Evolutionary conservation across 2,329 filamentous ascomycete species (phyloP), one percentile per base, ranked within the genome.

Genomic region (Hirsutella rhossiliensis): DNA sequence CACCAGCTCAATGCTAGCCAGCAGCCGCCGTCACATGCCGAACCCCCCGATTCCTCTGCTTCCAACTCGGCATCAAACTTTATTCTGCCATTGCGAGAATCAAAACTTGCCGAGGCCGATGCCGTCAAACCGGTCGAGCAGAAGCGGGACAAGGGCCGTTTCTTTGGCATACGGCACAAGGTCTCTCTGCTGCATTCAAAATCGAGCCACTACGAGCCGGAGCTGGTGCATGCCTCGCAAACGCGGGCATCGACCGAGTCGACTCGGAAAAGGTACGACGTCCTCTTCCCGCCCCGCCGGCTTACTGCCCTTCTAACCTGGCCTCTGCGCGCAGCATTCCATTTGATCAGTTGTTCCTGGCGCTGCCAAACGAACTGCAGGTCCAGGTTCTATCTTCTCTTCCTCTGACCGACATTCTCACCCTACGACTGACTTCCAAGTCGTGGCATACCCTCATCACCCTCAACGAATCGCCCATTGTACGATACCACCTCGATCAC

Each of bases 331-430:
- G 51, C 45, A 67, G 68, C 46, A 47, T 68, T 5, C 66, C 72
- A 2, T 70, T 80, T 38, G 72, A 76, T 46, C 67, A 75, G 42
- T 64, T 77, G n/a, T 80, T 82, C 48, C 62, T 73, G 19, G 63
- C 62, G 28, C 61, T 82, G 6, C 78, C 78, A 2, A 76, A 70
- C 47, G 78, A 82, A 58, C 60, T 82, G 39, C 77, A 81, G 56
- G 69, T 79, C 20, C 75, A 81, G 52, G 73, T 82, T 49, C 72
- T 82, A 41, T 69, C 75, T 3, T 70, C 71, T 1, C 63, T 82
- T 27, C 75, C 78, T 1, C 66, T 82, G 32, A 73, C 73, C 29
- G 76, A 80, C 47, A 64, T 82, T 15, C 64, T 82, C 29, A 78
- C 69, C 47, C 64, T 82, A 19, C 72, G 78, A 47, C 57, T 74